A percentile compares a stretch with the other conserved stretches of the same genome.
Evolutionary conservation across 352 stramenopile species (phyloP).

Genomic region (Phytophthora foliorum): DNA sequence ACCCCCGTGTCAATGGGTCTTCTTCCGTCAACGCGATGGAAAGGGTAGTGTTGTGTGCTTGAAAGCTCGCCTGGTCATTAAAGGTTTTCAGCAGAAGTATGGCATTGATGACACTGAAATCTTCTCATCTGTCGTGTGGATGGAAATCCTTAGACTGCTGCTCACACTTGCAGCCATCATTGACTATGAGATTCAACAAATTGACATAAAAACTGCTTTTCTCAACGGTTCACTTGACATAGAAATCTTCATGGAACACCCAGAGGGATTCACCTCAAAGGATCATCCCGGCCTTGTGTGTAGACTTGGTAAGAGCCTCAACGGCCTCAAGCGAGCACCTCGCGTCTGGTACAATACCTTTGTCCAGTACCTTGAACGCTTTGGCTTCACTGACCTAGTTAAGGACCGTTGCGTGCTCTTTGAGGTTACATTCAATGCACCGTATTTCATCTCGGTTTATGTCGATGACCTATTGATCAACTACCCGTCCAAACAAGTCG

Average conservation of each 20-base stretch:
- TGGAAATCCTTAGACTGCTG: slow-evolving; percentile 17
- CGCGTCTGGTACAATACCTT: slow-evolving; percentile 9
- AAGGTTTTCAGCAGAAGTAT: too few species aligned
- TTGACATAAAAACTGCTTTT: slow-evolving; percentile 17
- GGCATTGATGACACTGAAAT: slow-evolving; percentile 6
- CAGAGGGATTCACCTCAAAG: slow-evolving; percentile 3
- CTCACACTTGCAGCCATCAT: slow-evolving; percentile 9
- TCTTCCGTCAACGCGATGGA: background rate
- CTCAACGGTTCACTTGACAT: background rate
- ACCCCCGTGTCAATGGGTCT: background rate
- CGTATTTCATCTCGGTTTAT: slow-evolving; percentile 13
- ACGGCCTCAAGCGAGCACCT: slow-evolving; percentile 7
- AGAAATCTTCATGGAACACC: slow-evolving; percentile 17
- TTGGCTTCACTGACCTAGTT: slow-evolving; percentile 7
- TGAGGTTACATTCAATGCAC: slow-evolving; percentile 14
- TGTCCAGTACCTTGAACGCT: slow-evolving; percentile 5
- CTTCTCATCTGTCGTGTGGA: slow-evolving; percentile 7
- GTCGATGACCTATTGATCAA: slow-evolving; percentile 15
- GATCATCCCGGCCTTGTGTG: background rate
- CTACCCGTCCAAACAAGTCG: slow-evolving; percentile 5
- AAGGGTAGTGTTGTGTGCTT: slow-evolving; percentile 1
- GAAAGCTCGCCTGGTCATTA: slow-evolving; percentile 5
- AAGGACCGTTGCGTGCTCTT: slow-evolving; percentile 15
- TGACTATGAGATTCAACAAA: slow-evolving; percentile 9
- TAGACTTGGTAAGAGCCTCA: slow-evolving; percentile 5